Percentiles rank a stretch among this genome's conserved stretches.
phyloP scores from a whole-genome alignment of 176 grass and related monocot species.

The Tillandsia leiboldiana region DNA sequence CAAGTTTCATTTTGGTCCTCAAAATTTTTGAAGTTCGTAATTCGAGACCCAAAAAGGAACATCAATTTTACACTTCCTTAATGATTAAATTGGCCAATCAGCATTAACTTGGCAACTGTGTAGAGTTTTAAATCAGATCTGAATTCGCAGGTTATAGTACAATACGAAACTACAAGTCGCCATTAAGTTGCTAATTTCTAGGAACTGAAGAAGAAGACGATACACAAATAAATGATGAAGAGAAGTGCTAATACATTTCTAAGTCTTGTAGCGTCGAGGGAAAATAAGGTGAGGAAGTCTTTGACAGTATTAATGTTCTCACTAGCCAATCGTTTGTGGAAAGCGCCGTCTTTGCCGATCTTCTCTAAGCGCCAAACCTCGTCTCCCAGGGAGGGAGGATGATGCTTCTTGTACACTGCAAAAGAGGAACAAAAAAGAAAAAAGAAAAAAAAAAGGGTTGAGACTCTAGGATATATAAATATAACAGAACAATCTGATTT shows the following conservation, averaged over 20 bases:
- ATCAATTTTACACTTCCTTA: no score
- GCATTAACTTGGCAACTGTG: no score
- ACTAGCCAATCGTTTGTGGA: slow-evolving; percentile 79
- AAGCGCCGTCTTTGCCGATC: slow-evolving; percentile 94
- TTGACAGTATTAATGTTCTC: slow-evolving; percentile 68
- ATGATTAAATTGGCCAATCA: no score
- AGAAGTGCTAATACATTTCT: slow-evolving; percentile 49
- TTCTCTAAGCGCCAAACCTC: slow-evolving; percentile 96
- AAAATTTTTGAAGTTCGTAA: no score
- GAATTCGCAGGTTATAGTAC: background rate
- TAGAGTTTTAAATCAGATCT: no score
- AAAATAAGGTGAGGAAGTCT: slow-evolving; percentile 67
- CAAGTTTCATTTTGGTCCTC: no score
- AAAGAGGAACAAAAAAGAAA: slow-evolving; percentile 3
- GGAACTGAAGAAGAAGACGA: slow-evolving; percentile 5
- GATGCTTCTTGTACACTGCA: slow-evolving; percentile 97
- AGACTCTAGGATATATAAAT: background rate
- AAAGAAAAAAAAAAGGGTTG: background rate
- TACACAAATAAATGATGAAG: slow-evolving; percentile 9
- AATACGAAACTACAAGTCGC: background rate
- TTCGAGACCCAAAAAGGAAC: no score
- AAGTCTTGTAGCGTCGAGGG: slow-evolving; percentile 54
- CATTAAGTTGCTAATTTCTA: slow-evolving; percentile 1
- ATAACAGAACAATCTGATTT: background rate
- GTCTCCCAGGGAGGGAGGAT: slow-evolving; percentile 75